These are phyloP conservation scores for Alternaria gansuensis DNA, from an alignment of 2,329 filamentous ascomycete genomes.

Conservation along the genomic window DNA sequence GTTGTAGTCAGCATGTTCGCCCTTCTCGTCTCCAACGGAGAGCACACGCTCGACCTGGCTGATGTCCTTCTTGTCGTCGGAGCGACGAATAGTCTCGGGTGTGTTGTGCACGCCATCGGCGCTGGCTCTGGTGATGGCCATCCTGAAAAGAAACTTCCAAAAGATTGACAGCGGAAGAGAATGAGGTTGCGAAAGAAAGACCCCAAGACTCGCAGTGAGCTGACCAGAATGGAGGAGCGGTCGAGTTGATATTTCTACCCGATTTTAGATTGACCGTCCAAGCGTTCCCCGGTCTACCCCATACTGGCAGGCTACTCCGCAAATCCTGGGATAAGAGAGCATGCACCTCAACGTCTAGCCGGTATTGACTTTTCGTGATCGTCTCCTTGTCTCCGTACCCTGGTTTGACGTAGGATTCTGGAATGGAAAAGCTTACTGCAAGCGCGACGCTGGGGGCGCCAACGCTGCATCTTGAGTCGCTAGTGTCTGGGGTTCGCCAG, in stretches of 20 bases:
- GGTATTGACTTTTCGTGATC: conserved; percentile 20
- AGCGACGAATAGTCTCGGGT: conserved; percentile 28
- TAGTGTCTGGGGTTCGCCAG: conserved; percentile 18
- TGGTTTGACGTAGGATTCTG: conserved; percentile 23
- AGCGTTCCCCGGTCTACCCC: conserved; percentile 35
- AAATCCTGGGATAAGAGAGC: conserved; percentile 26
- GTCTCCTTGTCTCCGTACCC: conserved; percentile 14
- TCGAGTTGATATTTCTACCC: conserved; percentile 38
- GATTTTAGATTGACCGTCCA: conserved; percentile 30
- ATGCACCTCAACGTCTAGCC: conserved; percentile 26
- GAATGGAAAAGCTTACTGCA: conserved; percentile 8
- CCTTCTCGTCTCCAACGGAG: conserved; percentile 58
- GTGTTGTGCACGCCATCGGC: conserved; percentile 29
- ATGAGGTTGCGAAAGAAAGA: conserved; percentile 19
- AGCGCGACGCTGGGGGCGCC: conserved; percentile 17
- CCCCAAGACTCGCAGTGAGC: conserved; percentile 31
- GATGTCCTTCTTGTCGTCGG: conserved; percentile 45
- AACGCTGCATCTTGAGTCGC: conserved; percentile 25
- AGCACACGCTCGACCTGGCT: conserved; percentile 61
- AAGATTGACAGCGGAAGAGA: conserved; percentile 23
- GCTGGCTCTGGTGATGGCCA: conserved; percentile 30
- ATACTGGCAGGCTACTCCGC: conserved; percentile 33
- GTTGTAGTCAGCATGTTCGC: conserved; percentile 65
- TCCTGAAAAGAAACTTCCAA: conserved; percentile 28
- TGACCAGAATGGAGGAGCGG: conserved; percentile 24